Percentiles rank a stretch among this genome's conserved stretches.
These are phyloP conservation scores for Monosporascus sp. DNA, from an alignment of 2,329 filamentous ascomycete species.

Conservation along the genomic window DNA sequence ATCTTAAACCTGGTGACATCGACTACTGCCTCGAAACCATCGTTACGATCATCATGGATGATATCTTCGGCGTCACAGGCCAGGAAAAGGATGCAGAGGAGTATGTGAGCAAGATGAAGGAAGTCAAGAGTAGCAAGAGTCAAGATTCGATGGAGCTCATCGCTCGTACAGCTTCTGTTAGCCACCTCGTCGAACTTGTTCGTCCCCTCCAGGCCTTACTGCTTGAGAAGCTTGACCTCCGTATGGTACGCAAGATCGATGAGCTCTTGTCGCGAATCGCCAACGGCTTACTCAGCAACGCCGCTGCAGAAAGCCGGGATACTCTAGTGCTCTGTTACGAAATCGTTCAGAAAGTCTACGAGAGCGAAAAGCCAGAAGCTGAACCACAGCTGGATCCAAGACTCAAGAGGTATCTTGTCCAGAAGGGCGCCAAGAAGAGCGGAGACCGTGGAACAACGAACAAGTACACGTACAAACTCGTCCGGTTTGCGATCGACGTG, in stretches of 20 bases:
- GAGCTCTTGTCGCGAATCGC: constrained; percentile 79
- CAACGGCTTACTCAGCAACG: constrained; percentile 76
- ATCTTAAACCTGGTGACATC: constrained; percentile 74
- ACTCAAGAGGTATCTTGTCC: constrained; percentile 71
- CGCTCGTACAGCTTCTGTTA: constrained; percentile 74
- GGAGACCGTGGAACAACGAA: constrained; percentile 66
- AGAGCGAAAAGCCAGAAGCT: constrained; percentile 47
- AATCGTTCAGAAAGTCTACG: constrained; percentile 82
- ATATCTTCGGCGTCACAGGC: constrained; percentile 87
- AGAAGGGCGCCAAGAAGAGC: constrained; percentile 71
- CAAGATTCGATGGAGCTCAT: constrained; percentile 96
- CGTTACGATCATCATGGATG: constrained; percentile 87
- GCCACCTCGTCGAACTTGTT: constrained; percentile 68
- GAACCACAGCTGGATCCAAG: constrained; percentile 55
- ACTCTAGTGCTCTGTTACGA: constrained; percentile 94
- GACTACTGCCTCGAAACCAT: constrained; percentile 81
- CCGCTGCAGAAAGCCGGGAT: constrained; percentile 70
- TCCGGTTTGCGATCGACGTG: constrained; percentile 82
- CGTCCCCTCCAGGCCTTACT: constrained; percentile 73
- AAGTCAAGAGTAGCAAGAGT: constrained; percentile 96
- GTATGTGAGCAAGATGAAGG: constrained; percentile 92
- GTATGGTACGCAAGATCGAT: constrained; percentile 84
- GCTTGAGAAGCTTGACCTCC: constrained; percentile 76
- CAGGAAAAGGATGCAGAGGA: constrained; percentile 97
- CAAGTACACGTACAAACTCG: constrained; percentile 81